Evolutionary conservation across 805 yeast genomes (phyloP).

Genomic region (Metschnikowia shivogae): DNA sequence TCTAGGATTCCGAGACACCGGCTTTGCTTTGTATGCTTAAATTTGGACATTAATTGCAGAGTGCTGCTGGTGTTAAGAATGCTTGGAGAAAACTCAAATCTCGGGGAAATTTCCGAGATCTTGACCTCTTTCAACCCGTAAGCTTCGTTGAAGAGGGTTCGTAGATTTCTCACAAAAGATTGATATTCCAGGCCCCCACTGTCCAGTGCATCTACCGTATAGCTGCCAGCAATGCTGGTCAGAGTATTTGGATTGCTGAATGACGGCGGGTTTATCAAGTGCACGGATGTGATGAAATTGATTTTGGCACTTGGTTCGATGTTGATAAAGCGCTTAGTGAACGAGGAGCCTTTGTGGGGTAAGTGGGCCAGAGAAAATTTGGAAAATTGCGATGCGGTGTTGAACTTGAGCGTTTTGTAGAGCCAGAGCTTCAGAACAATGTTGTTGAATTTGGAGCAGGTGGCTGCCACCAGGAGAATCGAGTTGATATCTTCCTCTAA

Average conservation of each 20-base stretch:
- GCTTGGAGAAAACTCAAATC: conserved; percentile 37
- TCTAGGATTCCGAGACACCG: conserved; percentile 31
- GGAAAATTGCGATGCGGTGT: conserved; percentile 24
- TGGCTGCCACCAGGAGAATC: conserved; percentile 22
- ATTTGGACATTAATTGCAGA: conserved; percentile 13
- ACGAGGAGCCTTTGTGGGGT: conserved; percentile 19
- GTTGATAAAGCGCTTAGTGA: conserved; percentile 20
- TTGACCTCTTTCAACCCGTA: conserved; percentile 43
- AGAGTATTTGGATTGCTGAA: conserved; percentile 18
- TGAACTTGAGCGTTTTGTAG: conserved; percentile 31
- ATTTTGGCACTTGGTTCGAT: conserved; percentile 29
- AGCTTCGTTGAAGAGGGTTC: conserved; percentile 38
- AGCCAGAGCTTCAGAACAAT: conserved; percentile 35
- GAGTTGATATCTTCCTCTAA: conserved; percentile 17
- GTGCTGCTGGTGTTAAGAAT: conserved; percentile 8
- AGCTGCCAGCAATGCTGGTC: conserved; percentile 35
- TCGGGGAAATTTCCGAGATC: conserved; percentile 47
- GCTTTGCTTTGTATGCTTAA: conserved; percentile 12
- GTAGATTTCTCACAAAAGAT: conserved; percentile 23
- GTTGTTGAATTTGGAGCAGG: conserved; percentile 34
- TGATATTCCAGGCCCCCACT: conserved; percentile 20
- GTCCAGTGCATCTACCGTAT: conserved; percentile 25
- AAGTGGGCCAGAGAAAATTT: conserved; percentile 34
- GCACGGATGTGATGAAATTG: conserved; percentile 27
- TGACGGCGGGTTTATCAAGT: conserved; percentile 34